These are phyloP conservation scores for Boletellus ananiceps DNA, from an alignment of 768 basidiomycete genomes.

Conservation along the genomic window DNA sequence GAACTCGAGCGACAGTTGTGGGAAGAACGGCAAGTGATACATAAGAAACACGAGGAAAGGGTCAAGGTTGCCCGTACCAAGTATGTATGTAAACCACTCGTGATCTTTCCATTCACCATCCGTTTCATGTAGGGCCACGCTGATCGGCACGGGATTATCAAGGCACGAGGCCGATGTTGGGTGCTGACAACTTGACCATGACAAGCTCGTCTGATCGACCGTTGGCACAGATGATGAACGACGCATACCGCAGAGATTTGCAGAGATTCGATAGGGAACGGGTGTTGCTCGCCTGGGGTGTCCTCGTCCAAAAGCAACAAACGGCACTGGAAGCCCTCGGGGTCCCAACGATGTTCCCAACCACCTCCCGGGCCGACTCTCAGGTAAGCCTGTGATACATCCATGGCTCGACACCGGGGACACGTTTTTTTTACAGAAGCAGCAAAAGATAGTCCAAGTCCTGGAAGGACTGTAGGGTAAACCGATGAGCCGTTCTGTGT, in stretches of 20 bases:
- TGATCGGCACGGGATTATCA: slow-evolving; percentile 62
- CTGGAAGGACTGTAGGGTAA: slow-evolving; percentile 46
- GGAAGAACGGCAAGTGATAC: slow-evolving; percentile 61
- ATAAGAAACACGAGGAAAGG: slow-evolving; percentile 64
- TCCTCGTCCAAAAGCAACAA: slow-evolving; percentile 69
- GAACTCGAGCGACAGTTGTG: slow-evolving; percentile 63
- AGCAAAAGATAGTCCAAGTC: slow-evolving; percentile 67
- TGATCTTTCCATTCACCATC: slow-evolving; percentile 2
- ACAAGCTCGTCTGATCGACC: slow-evolving; percentile 11
- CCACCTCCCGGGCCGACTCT: slow-evolving; percentile 43
- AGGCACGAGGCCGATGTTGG: slow-evolving; percentile 53
- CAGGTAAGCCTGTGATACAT: slow-evolving; percentile 43
- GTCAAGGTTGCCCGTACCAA: slow-evolving; percentile 64
- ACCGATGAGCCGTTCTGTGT: background rate
- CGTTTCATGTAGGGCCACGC: slow-evolving; percentile 46
- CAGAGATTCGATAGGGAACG: slow-evolving; percentile 65
- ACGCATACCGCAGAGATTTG: slow-evolving; percentile 61
- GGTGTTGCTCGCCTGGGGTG: slow-evolving; percentile 72
- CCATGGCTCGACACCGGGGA: background rate
- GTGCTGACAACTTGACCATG: slow-evolving; percentile 5
- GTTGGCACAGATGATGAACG: slow-evolving; percentile 56
- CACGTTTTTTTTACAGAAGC: slow-evolving; percentile 43
- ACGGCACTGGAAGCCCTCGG: slow-evolving; percentile 50
- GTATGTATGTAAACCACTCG: slow-evolving; percentile 35
- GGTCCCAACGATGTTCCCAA: slow-evolving; percentile 70